Percentiles rank a stretch among this genome's conserved stretches.
These are phyloP conservation scores for Hypoxylon sp. DNA, from an alignment of 2,329 filamentous ascomycete species.

Conservation along the genomic window DNA sequence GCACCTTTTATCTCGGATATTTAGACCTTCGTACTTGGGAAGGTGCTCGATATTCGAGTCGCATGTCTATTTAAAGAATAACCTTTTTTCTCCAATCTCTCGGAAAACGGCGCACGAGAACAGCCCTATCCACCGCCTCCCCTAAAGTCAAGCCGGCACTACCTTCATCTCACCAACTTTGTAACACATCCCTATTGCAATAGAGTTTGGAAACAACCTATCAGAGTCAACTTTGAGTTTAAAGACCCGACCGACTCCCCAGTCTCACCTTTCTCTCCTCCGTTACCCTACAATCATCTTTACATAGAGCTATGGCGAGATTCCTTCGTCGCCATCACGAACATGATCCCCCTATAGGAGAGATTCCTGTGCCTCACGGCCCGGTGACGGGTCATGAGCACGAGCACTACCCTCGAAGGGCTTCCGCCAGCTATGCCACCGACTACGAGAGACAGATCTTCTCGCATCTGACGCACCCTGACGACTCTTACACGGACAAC, in stretches of 20 bases:
- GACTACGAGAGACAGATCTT: conserved; percentile 73
- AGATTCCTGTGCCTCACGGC: conserved; percentile 68
- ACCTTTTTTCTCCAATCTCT: conserved; percentile 3
- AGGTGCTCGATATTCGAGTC: conserved; percentile 13
- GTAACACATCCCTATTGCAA: conserved; percentile 21
- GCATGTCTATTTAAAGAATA: conserved; percentile 21
- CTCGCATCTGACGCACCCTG: conserved; percentile 83
- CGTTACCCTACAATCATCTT: conserved; percentile 2
- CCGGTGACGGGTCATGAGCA: conserved; percentile 63
- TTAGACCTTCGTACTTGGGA: conserved; percentile 12
- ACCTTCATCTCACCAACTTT: conserved; percentile 10
- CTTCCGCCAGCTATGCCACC: conserved; percentile 56
- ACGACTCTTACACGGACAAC: conserved; percentile 85
- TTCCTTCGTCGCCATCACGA: conserved; percentile 56
- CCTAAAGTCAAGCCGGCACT: conserved; percentile 28
- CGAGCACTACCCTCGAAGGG: conserved; percentile 59
- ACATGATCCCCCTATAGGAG: conserved; percentile 61
- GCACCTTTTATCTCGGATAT: conserved; percentile 8
- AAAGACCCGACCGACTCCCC: conserved; percentile 10
- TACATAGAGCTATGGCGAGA: conserved; percentile 51
- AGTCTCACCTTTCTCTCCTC: conserved; percentile 14
- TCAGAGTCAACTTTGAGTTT: conserved; percentile 22
- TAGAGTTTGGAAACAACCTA: conserved; percentile 26
- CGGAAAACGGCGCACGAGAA: conserved; percentile 23
- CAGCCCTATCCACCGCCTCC: conserved; percentile 5